Conservation (phyloP, 2,329 filamentous ascomycete genomes). For the Lecanicillium sp. region DNA sequence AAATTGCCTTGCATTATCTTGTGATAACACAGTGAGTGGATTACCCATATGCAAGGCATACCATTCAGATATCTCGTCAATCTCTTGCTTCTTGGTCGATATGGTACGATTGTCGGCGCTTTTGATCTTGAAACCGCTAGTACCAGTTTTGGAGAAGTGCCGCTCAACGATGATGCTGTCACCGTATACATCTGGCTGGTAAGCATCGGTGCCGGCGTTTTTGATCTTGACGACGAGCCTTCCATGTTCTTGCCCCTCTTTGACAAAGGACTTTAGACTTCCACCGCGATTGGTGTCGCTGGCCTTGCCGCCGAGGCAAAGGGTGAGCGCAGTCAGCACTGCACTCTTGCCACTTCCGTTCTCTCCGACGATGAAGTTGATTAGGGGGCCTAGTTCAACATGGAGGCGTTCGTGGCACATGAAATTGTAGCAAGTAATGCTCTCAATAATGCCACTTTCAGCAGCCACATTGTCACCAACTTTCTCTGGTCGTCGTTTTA, state of each 20-base stretch:
- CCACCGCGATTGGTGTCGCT: conserved; percentile 87
- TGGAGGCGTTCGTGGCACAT: conserved; percentile 87
- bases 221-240: conserved; percentile 79
- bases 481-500: conserved; percentile 39
- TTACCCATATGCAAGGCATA: conserved; percentile 94
- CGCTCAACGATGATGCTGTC: conserved; percentile 85
- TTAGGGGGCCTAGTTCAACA: conserved; percentile 80
- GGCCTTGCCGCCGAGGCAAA: conserved; percentile 93
- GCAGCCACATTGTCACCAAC: conserved; percentile 64
- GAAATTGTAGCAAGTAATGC: conserved; percentile 82
- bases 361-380: conserved; percentile 97
- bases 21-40: conserved; percentile 88
- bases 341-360: conserved; percentile 98
- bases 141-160: conserved; percentile 67
- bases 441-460: conserved; percentile 80
- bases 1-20: conserved; percentile 91
- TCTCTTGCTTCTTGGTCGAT: conserved; percentile 74
- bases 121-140: conserved; percentile 82
- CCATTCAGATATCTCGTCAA: conserved; percentile 90
- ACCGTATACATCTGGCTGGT: conserved; percentile 74
- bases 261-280: conserved; percentile 84
- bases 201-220: conserved; percentile 79
- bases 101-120: conserved; percentile 59
- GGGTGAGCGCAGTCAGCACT: conserved; percentile 81
- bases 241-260: conserved; percentile 72